Evolutionary conservation across 176 grass and related monocot species (phyloP).

Genomic region (maize (Zea mays)): Zm-B73-REFERENCE-NAM-5.0 NC_050097.1:193262001-193262500

Average conservation of each 20-base stretch:
- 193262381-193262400: slow-evolving; percentile 88
- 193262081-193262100: too few species aligned
- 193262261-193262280: slow-evolving; percentile 73
- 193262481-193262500: slow-evolving; percentile 58
- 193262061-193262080: background rate
- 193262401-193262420: slow-evolving; percentile 82
- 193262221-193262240: slow-evolving; percentile 28
- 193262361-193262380: slow-evolving; percentile 81
- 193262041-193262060: background rate
- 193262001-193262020: slow-evolving; percentile 27
- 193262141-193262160: slow-evolving; percentile 33
- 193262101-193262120: too few species aligned
- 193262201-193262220: slow-evolving; percentile 45
- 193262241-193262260: slow-evolving; percentile 73
- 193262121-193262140: background rate
- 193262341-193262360: slow-evolving; percentile 71
- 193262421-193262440: slow-evolving; percentile 67
- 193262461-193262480: slow-evolving; percentile 54
- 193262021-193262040: background rate
- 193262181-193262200: slow-evolving; percentile 28
- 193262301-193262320: slow-evolving; percentile 63
- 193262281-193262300: slow-evolving; percentile 80
- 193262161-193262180: slow-evolving; percentile 44
- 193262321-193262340: slow-evolving; percentile 73
- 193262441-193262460: slow-evolving; percentile 57